Percentiles rank a stretch among this genome's conserved stretches.
phyloP scores from a whole-genome alignment of 306 rosid species.

The Quercus suber region DNA sequence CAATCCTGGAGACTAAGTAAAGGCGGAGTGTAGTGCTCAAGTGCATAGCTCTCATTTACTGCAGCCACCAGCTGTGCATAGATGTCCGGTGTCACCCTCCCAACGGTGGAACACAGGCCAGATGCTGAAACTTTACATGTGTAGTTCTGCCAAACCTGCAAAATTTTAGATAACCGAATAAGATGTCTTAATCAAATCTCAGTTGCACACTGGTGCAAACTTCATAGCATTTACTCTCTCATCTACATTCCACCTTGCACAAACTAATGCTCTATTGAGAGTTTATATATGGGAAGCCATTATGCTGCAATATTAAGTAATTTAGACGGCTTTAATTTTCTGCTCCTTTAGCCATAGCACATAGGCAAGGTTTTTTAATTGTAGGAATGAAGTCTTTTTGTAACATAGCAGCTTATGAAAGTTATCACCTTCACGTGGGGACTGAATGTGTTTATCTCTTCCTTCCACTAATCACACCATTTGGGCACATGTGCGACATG shows the following conservation, averaged over 20 bases:
- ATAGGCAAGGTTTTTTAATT: background rate
- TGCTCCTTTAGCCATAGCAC: background rate
- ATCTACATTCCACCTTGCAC: background rate
- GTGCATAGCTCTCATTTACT: slow-evolving; percentile 84
- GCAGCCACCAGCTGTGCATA: slow-evolving; percentile 73
- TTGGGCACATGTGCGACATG: background rate
- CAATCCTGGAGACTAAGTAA: slow-evolving; percentile 85
- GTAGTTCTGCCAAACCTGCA: slow-evolving; percentile 81
- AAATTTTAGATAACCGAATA: slow-evolving; percentile 17
- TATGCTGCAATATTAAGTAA: background rate
- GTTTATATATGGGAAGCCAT: background rate
- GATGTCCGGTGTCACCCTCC: slow-evolving; percentile 76
- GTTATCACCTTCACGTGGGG: background rate
- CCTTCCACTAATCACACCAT: background rate
- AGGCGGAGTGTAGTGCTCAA: slow-evolving; percentile 83
- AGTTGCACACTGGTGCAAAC: background rate
- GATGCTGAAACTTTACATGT: slow-evolving; percentile 61
- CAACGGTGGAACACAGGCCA: slow-evolving; percentile 59
- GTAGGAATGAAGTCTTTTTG: background rate
- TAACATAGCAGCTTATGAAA: background rate
- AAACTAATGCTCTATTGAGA: background rate
- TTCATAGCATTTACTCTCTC: background rate
- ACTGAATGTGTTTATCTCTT: background rate
- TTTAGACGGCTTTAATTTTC: background rate
- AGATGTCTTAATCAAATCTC: background rate